Conservation (phyloP, 2,329 filamentous ascomycete genomes). For the Dothideomycetidae sp. region DNA sequence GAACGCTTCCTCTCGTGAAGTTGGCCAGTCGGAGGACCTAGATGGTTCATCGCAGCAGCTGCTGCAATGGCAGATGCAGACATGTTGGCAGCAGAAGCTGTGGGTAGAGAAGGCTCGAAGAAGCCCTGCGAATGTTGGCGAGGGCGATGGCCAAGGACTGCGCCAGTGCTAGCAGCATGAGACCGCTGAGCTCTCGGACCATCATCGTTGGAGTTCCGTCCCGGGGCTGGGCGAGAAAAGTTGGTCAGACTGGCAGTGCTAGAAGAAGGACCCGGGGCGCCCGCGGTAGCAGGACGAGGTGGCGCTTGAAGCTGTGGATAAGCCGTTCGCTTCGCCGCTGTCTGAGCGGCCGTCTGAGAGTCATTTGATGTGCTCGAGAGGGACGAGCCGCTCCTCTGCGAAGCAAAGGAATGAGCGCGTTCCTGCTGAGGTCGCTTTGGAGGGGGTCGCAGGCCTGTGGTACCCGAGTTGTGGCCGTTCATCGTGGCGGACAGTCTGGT, state of each 20-base stretch:
- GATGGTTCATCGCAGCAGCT: conserved; percentile 55
- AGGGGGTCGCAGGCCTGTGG: conserved; percentile 6
- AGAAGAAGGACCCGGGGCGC: conserved; percentile 19
- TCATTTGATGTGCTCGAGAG: conserved; percentile 26
- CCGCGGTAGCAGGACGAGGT: conserved; percentile 21
- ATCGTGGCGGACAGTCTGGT: background rate
- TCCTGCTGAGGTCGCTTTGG: conserved; percentile 9
- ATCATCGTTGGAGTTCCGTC: conserved; percentile 22
- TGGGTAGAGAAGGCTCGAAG: conserved; percentile 58
- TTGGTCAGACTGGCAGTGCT: conserved; percentile 23
- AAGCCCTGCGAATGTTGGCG: conserved; percentile 61
- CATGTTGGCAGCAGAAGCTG: conserved; percentile 24
- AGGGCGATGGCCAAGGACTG: conserved; percentile 38
- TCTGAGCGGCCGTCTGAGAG: conserved; percentile 24
- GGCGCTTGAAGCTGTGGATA: conserved; percentile 19
- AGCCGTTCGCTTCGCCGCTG: conserved; percentile 23
- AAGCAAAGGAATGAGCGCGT: conserved; percentile 21
- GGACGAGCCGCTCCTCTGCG: conserved; percentile 23
- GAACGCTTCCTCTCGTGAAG: conserved; percentile 47
- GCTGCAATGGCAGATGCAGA: conserved; percentile 66
- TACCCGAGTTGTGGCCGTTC: conserved; percentile 2
- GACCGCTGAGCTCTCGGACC: conserved; percentile 18
- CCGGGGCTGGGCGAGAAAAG: conserved; percentile 18
- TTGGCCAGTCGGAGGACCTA: conserved; percentile 17
- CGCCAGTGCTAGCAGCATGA: conserved; percentile 15